These are phyloP conservation scores for Nectriaceae sp. DNA, from an alignment of 2,329 filamentous ascomycete genomes.

Conservation along the genomic window DNA sequence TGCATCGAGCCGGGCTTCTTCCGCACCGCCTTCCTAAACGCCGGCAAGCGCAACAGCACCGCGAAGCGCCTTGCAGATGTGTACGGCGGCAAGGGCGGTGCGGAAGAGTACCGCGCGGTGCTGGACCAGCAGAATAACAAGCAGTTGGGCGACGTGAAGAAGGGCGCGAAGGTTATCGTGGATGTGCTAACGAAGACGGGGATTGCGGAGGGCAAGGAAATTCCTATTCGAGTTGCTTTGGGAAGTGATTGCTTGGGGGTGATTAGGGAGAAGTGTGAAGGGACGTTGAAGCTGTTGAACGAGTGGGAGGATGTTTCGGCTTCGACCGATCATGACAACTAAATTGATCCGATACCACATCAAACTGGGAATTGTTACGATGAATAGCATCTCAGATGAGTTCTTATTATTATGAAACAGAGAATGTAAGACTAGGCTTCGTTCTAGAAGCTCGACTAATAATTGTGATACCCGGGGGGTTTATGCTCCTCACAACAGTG, in stretches of 20 bases:
- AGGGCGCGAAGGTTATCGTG: conserved; percentile 52
- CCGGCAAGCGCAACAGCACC: conserved; percentile 13
- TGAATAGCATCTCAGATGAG: no score
- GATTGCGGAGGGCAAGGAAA: conserved; percentile 44
- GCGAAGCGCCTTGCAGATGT: conserved; percentile 9
- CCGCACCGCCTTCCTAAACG: conserved; percentile 18
- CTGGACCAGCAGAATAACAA: conserved; percentile 10
- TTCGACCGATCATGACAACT: conserved; percentile 23
- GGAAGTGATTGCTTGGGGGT: conserved; percentile 48
- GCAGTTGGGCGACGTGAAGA: conserved; percentile 50
- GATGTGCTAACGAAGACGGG: conserved; percentile 57
- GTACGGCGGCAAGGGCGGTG: conserved; percentile 1
- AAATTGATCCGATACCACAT: no score
- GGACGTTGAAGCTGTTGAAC: conserved; percentile 44
- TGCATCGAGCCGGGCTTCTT: conserved; percentile 19
- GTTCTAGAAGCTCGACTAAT: no score
- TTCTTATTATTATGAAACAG: no score
- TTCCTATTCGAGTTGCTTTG: conserved; percentile 54
- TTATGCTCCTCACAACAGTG: no score
- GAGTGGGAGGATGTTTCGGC: conserved; percentile 45
- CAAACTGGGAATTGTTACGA: no score
- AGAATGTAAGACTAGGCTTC: no score
- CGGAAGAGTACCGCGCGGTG: conserved; percentile 5
- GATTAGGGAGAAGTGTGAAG: conserved; percentile 45
- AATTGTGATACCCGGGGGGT: no score